Percentiles rank a stretch among this genome's conserved stretches.
phyloP scores from a whole-genome alignment of 2,329 filamentous ascomycete genomes.

The Botrytis elliptica region DNA sequence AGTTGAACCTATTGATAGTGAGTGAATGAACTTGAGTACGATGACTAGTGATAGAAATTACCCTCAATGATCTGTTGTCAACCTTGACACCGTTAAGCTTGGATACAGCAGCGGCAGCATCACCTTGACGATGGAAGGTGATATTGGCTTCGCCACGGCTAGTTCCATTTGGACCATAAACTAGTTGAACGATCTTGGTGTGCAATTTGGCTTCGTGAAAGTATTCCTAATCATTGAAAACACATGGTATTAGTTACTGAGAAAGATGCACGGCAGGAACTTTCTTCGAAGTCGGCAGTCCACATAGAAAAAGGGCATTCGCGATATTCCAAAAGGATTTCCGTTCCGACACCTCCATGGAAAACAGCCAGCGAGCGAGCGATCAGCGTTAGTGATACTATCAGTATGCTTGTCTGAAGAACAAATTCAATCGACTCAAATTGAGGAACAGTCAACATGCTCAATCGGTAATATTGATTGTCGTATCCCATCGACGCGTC shows the following conservation, averaged over 20 bases:
- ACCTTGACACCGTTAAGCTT: conserved; percentile 86
- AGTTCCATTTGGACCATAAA: conserved; percentile 87
- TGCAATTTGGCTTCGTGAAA: conserved; percentile 64
- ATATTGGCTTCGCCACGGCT: conserved; percentile 93
- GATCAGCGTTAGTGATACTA: conserved; percentile 49
- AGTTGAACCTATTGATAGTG: conserved; percentile 71
- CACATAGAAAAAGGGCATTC: conserved; percentile 34
- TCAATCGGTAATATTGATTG: not conserved
- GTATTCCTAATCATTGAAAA: conserved; percentile 78
- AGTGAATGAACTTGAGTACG: conserved; percentile 15
- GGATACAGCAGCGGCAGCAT: conserved; percentile 79
- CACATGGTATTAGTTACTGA: conserved; percentile 64
- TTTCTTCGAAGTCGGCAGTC: conserved; percentile 35
- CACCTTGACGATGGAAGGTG: conserved; percentile 76
- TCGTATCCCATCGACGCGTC: not conserved
- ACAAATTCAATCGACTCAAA: not conserved
- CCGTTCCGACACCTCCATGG: conserved; percentile 26
- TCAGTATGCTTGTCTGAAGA: conserved; percentile 17
- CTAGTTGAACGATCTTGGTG: conserved; percentile 61
- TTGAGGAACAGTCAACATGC: not conserved
- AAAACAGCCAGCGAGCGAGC: conserved; percentile 58
- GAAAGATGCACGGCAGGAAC: conserved; percentile 40
- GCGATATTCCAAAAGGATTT: conserved; percentile 8
- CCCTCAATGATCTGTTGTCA: conserved; percentile 88
- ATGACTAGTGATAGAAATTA: conserved; percentile 59